Base-by-base conservation (phyloP, 768 basidiomycete species). In the Pleurotus giganteus region DNA sequence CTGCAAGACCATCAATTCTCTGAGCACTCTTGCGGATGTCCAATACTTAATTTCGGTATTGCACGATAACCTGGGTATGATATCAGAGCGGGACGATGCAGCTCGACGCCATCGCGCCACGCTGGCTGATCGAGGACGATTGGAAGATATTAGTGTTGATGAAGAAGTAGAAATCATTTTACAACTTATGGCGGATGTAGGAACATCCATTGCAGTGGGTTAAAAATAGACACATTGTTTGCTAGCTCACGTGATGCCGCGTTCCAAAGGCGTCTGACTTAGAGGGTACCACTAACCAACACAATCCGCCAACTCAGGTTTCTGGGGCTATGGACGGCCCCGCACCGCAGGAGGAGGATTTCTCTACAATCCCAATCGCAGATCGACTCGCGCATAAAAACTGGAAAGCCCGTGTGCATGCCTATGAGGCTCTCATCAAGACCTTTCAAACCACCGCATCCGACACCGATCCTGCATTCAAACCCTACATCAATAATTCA, bases 361-460 rank as follows among this genome's bases (percentile, higher is more conserved):
- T 95, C 69, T 86, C 86, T 41, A 65, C 78, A 26, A 79, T 98
- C 47, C 75, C 91, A 19, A 80, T 97, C 44, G 71, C 82, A 11
- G 93, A 96, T 60, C 71, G 95, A 42, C 86, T 96, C 54, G 74
- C 83, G 4, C 93, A 98, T 78, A 98, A 98, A 81, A 96, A 96
- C 69, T 99, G 97, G 97, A 98, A 98, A 73, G 97, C 97, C 55
- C 87, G 97, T 61, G 84, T 96, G 64, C 93, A 85, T 69, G 97
- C 84, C 58, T 99, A 98, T 70, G 90, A 92, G 66, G 72, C 88
- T 19, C 83, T 98, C 60, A 83, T 88, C 74, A 88, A 89, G 71
- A 86, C 82, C 55, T 97, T 97, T 69, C 85, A 86, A 65, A 88
- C 84, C 41, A 94, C 94, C 46, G 88, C 88, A 62, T 94, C 93